Evolutionary conservation across 2,329 filamentous ascomycete species (phyloP).

Genomic region (Eutypa lata): DNA sequence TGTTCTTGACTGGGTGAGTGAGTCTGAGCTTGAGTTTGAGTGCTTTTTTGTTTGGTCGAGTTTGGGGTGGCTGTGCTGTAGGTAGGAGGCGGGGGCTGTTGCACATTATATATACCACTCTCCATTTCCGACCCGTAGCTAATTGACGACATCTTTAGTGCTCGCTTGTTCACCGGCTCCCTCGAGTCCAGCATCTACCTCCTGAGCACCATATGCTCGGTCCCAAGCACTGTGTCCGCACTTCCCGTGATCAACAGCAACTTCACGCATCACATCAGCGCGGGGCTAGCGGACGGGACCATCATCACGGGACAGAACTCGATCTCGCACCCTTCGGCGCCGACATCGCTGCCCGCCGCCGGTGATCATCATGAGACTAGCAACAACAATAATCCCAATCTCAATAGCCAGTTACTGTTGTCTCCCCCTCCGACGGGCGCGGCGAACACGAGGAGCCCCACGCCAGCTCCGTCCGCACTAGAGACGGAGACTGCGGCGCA

Average conservation of each 20-base stretch:
- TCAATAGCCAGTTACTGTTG: slow-evolving; percentile 23
- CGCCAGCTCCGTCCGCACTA: background rate
- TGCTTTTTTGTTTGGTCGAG: background rate
- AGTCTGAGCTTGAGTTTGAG: background rate
- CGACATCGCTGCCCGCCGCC: slow-evolving; percentile 48
- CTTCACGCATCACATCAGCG: slow-evolving; percentile 92
- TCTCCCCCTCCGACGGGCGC: slow-evolving; percentile 14
- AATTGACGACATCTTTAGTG: too few relatives aligned
- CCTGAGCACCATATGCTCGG: slow-evolving; percentile 80
- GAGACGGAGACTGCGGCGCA: slow-evolving; percentile 45
- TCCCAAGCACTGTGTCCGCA: slow-evolving; percentile 72
- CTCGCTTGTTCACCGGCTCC: slow-evolving; percentile 84
- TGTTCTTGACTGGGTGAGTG: slow-evolving; percentile 69
- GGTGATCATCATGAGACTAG: slow-evolving; percentile 8
- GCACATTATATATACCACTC: background rate
- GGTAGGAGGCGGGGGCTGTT: background rate
- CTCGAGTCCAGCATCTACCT: slow-evolving; percentile 93
- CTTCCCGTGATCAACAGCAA: slow-evolving; percentile 92
- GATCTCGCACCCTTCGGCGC: slow-evolving; percentile 78
- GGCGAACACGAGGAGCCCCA: slow-evolving; percentile 36
- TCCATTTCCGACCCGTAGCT: too few relatives aligned
- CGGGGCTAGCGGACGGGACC: slow-evolving; percentile 71
- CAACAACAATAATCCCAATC: slow-evolving; percentile 25
- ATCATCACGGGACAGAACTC: slow-evolving; percentile 89
- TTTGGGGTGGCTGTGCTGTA: too few relatives aligned